Evolutionary conservation across 2,329 filamentous ascomycete genomes (phyloP), one percentile per base, ranked within the genome.

Genomic region (Raffaelea ambrosiae): DNA sequence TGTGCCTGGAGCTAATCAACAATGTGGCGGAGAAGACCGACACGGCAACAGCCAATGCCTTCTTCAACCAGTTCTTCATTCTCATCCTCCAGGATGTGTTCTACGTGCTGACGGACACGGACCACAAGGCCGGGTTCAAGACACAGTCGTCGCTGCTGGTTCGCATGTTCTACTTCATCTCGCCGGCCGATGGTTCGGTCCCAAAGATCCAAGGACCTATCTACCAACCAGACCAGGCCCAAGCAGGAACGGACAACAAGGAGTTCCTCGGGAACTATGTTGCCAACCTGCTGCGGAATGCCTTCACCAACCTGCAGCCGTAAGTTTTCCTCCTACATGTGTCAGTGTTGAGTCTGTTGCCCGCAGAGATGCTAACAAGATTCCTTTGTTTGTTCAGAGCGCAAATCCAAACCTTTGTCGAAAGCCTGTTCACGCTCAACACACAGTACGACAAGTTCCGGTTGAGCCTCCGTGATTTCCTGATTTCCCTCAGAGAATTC

Each of bases 61-160:
- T 98, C 76, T 98, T 98, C 82, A 89, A 94, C 66, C 89, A 90
- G 63, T 98, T 97, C 72, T 98, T 93, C 67, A 83, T 95, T 47
- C 83, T 87, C 1, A 97, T 98, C 55, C 73, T 98, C 44, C 93
- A 98, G 67, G 93, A 98, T 59, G 89, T 98, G 14, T 95, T 98
- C 76, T 98, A 96, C 61, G 93, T 98, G 39, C 78, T 98, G 45
- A 97, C 93, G 0, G 93, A 98, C 62, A 91, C 86, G 51, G 93
- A 98, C 59, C 93, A 98, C 76, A 98, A 98, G 73, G 93, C 93
- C 52, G 93, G 93, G 1, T 98, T 98, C 75, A 98, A 98, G 75
- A 93, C 90, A 9, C 93, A 98, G 70, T 90, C 90, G 3, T 85
- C 93, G 79, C 74, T 98, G 43, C 71, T 98, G 52, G 89, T 93